Evolutionary conservation across 2,329 filamentous ascomycete genomes (phyloP), one percentile per base, ranked within the genome.

Genomic region (Hypoxylon sp.): DNA sequence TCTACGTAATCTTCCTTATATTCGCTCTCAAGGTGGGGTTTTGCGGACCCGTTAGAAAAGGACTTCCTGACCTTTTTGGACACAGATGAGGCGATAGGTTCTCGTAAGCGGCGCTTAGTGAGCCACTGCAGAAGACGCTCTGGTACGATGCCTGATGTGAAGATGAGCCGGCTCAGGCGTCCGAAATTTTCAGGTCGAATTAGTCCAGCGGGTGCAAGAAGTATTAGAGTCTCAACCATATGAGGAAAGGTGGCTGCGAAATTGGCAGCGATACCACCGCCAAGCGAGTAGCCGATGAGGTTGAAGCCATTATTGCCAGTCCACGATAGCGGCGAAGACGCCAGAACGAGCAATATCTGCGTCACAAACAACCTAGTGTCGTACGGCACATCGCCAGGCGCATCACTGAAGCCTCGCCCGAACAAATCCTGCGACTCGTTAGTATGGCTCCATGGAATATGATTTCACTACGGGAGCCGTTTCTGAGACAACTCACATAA

Each of bases 181-280:
- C 85, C 86, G 67, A 89, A 87, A 72, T 84, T 84, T 63, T 83
- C 79, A 0, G 83, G 79, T 45, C 86, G 82, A 70, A 97, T 87
- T 48, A 97, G 83, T 0, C 94, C 94, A 0, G 90, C 85, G 0
- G 94, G 93, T 0, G 93, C 93, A 45, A 98, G 85, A 5, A 97
- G 86, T 10, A 96, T 84, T 21, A 98, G 83, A 9, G 86, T 87
- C 11, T 86, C 84, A 13, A 97, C 84, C 61, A 95, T 82, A 51
- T 87, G 77, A 0, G 93, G 91, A 75, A 94, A 94, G 63, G 89
- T 86, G 9, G 87, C 87, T 5, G 92, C 88, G 76, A 97, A 95
- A 66, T 90, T 87, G 5, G 90, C 88, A 3, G 90, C 89, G 60
- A 97, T 90, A 57, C 91, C 92, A 50, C 93, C 93, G 63, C 93